A percentile compares a stretch with the other conserved stretches of the same genome.
Evolutionary conservation across 1,284 basidiomycete genomes (phyloP).

Genomic region (Quambalaria eucalypti): DNA sequence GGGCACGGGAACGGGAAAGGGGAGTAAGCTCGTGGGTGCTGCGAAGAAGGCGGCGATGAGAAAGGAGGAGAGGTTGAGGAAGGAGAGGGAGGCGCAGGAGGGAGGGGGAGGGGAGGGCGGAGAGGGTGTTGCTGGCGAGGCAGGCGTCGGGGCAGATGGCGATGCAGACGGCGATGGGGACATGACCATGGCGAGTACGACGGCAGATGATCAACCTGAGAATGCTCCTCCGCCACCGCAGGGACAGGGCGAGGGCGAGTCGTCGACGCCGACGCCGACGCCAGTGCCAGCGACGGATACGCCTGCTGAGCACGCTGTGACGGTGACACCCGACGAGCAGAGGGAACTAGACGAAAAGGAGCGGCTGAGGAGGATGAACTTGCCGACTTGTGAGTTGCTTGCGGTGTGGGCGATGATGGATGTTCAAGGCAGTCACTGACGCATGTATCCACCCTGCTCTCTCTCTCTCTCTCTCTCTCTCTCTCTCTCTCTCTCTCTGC

Average conservation of each 20-base stretch:
- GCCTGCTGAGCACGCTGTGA: not conserved
- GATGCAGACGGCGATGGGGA: not conserved
- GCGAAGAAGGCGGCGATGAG: slow-evolving; percentile 50
- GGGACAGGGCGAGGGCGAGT: too few species aligned
- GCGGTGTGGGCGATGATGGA: not conserved
- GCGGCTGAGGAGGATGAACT: not conserved
- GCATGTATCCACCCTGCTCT: too few species aligned
- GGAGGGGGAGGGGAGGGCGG: slow-evolving; percentile 48
- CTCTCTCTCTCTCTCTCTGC: not conserved
- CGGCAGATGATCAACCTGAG: too few species aligned
- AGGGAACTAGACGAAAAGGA: not conserved
- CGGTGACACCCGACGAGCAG: too few species aligned
- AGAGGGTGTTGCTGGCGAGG: slow-evolving; percentile 3
- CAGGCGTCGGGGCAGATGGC: too few species aligned
- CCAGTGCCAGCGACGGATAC: not conserved
- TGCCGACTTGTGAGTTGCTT: not conserved
- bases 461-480: not conserved
- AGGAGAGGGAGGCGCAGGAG: slow-evolving; percentile 57
- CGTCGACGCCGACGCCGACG: not conserved
- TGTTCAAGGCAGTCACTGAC: not conserved
- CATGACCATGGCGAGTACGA: not conserved
- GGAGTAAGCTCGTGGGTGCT: slow-evolving; percentile 36
- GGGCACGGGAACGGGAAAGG: slow-evolving; percentile 54
- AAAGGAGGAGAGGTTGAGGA: slow-evolving; percentile 60
- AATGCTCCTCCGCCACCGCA: too few species aligned